These are phyloP conservation scores for Toxicodendron radicans DNA, from an alignment of 345 rosid species.

Conservation along the genomic window DNA sequence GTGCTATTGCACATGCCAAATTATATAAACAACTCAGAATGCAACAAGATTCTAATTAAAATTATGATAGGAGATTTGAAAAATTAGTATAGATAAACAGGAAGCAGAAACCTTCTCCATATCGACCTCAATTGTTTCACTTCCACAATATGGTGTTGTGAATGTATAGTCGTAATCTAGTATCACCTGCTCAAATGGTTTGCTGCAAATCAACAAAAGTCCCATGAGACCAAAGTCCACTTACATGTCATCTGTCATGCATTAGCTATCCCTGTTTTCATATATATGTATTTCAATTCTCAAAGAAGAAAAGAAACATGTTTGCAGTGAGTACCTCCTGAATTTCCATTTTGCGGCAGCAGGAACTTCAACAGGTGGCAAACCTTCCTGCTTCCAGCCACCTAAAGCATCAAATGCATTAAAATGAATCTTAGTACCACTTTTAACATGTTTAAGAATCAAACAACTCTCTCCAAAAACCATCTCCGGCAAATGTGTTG, in stretches of 20 bases:
- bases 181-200: constrained; percentile 87
- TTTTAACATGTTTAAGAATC: constrained; percentile 54
- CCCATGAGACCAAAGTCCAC: neutral
- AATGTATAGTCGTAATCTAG: constrained; percentile 96
- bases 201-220: constrained; percentile 56
- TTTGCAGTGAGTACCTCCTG: constrained; percentile 53
- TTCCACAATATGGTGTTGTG: constrained; percentile 90
- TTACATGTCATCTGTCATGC: neutral
- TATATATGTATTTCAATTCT: neutral
- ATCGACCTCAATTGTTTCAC: constrained; percentile 54
- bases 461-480: constrained; percentile 82
- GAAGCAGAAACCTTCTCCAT: constrained; percentile 40
- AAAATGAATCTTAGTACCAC: constrained; percentile 64
- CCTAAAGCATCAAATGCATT: constrained; percentile 85
- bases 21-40: neutral
- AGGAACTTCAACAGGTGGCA: constrained; percentile 96
- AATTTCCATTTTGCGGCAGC: constrained; percentile 93
- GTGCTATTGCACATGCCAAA: constrained; percentile 2
- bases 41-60: constrained; percentile 1
- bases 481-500: constrained; percentile 91
- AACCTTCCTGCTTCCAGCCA: constrained; percentile 82
- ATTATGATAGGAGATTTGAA: neutral
- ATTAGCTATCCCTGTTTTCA: neutral
- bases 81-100: neutral
- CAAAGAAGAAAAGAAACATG: neutral